A percentile compares a stretch with the other conserved stretches of the same genome.
Evolutionary conservation across 1,284 basidiomycete species (phyloP).

Genomic region (Marasmius tenuissimus): DNA sequence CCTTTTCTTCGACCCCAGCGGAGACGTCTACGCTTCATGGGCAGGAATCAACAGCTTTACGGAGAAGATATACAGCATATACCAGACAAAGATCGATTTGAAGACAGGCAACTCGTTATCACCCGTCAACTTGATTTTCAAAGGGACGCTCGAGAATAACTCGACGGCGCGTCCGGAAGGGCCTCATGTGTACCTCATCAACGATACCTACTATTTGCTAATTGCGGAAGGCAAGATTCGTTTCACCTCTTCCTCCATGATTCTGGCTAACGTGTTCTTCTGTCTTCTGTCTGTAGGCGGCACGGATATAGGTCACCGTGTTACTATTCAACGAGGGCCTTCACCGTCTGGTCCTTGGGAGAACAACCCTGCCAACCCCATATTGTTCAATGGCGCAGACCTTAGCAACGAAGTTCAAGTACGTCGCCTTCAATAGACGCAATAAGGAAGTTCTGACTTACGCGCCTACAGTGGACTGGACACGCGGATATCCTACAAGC

Average conservation of each 20-base stretch:
- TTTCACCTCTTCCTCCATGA: neutral
- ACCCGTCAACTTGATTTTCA: conserved; percentile 34
- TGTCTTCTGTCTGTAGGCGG: conserved; percentile 23
- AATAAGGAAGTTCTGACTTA: no score
- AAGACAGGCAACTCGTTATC: conserved; percentile 37
- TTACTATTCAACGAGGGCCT: conserved; percentile 37
- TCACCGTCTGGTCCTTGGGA: conserved; percentile 41
- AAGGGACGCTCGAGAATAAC: conserved; percentile 33
- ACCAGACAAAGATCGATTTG: conserved; percentile 41
- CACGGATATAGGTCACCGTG: conserved; percentile 30
- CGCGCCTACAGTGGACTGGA: conserved; percentile 37
- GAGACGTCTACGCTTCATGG: conserved; percentile 38
- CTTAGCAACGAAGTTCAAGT: neutral
- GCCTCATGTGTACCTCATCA: conserved; percentile 40
- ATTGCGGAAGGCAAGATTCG: conserved; percentile 39
- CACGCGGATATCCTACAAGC: conserved; percentile 41
- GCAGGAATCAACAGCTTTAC: conserved; percentile 37
- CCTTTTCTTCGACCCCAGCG: conserved; percentile 40
- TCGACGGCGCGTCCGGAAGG: conserved; percentile 33
- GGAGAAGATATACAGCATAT: conserved; percentile 42
- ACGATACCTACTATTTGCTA: conserved; percentile 40
- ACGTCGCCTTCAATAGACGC: conserved; percentile 14
- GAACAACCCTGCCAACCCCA: conserved; percentile 38
- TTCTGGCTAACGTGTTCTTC: neutral
- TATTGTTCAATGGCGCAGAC: conserved; percentile 39